These are phyloP conservation scores for Zizania latifolia DNA, from an alignment of 176 grass and related monocot species.

Conservation along the genomic window DNA sequence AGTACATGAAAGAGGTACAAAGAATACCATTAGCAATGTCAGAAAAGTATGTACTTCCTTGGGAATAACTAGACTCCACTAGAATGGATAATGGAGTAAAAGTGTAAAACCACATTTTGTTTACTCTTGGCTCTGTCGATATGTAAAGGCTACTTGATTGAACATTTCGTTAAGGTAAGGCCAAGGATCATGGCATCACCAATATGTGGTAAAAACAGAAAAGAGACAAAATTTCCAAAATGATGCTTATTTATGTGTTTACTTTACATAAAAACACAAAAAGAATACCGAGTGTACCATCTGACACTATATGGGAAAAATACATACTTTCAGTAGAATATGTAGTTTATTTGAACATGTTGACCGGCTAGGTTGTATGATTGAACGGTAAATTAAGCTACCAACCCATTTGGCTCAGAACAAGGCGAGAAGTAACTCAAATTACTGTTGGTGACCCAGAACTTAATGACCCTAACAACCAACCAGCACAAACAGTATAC, in stretches of 20 bases:
- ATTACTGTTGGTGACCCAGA: constrained; percentile 17
- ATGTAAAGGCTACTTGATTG: not conserved
- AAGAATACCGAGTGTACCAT: not conserved
- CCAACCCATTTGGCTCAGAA: constrained; percentile 10
- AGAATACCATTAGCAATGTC: not conserved
- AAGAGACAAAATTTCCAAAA: not conserved
- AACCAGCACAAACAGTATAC: constrained; percentile 8
- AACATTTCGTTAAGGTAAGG: not conserved
- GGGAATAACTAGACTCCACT: not conserved
- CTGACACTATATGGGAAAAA: not conserved
- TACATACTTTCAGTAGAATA: not conserved
- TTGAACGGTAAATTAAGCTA: constrained; percentile 30
- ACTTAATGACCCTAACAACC: constrained; percentile 36
- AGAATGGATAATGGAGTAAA: not conserved
- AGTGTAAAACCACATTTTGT: not conserved
- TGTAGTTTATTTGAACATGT: constrained; percentile 1
- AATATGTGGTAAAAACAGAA: not conserved
- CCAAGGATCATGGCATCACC: not conserved
- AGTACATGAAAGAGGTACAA: not conserved
- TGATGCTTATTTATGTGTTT: not conserved
- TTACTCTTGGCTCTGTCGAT: not conserved
- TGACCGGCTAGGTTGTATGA: not conserved
- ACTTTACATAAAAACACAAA: not conserved
- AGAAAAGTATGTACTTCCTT: not conserved
- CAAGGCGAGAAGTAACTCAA: constrained; percentile 20